Percentiles rank a stretch among this genome's conserved stretches.
phyloP scores from a whole-genome alignment of 768 basidiomycete genomes.

The Neoboletus brunneissimus region DNA sequence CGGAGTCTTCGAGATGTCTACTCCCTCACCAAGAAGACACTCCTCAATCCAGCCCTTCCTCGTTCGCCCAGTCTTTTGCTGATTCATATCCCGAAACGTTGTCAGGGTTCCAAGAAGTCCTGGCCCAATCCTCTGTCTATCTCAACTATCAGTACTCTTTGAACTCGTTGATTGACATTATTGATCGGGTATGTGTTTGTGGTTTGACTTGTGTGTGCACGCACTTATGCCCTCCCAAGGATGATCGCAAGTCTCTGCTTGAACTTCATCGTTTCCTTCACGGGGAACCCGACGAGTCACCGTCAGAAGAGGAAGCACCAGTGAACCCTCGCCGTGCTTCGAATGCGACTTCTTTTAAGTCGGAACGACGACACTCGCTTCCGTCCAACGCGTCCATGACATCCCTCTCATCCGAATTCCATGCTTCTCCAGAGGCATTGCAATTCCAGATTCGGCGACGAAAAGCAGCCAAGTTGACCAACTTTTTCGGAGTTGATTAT shows the following conservation, averaged over 20 bases:
- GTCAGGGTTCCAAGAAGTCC: constrained; percentile 18
- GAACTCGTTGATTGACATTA: constrained; percentile 75
- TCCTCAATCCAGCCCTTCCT: constrained; percentile 20
- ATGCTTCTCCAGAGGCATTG: constrained; percentile 37
- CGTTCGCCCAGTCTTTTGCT: constrained; percentile 18
- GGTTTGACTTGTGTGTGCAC: neutral
- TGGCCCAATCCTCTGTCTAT: constrained; percentile 53
- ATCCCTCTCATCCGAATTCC: constrained; percentile 54
- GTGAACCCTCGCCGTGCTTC: constrained; percentile 27
- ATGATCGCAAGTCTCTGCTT: constrained; percentile 70
- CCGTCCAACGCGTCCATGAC: constrained; percentile 61
- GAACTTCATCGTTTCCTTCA: constrained; percentile 72
- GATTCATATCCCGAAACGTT: constrained; percentile 18
- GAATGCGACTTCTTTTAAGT: constrained; percentile 42
- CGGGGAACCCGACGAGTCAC: constrained; percentile 21
- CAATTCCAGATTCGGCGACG: constrained; percentile 68
- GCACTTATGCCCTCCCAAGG: constrained; percentile 40
- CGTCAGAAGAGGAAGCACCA: constrained; percentile 20
- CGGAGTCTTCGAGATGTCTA: constrained; percentile 58
- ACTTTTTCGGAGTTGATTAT: constrained; percentile 88
- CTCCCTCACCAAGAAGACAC: constrained; percentile 34
- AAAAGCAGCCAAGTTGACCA: constrained; percentile 77
- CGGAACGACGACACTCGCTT: constrained; percentile 69
- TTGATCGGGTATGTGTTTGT: constrained; percentile 61
- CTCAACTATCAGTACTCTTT: constrained; percentile 78